These are phyloP conservation scores for Debaryomyces castellii DNA, from an alignment of 805 yeast species.

Conservation along the genomic window DNA sequence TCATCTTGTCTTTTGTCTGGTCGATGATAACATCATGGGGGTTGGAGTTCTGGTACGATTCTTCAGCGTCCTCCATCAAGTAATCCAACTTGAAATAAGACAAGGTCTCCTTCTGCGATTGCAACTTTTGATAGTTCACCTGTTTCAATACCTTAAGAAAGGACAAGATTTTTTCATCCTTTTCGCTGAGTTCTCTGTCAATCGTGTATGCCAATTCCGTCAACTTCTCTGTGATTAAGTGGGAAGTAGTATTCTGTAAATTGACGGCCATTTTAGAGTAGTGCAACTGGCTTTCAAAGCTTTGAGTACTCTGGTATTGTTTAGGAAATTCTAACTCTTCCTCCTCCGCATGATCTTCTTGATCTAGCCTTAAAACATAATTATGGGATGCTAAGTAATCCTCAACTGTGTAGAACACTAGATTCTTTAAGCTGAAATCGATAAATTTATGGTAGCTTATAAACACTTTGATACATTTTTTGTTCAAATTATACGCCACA, in stretches of 20 bases:
- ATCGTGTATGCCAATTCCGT: slow-evolving; percentile 37
- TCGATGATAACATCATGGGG: slow-evolving; percentile 17
- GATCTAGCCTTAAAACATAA: slow-evolving; percentile 24
- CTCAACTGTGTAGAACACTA: slow-evolving; percentile 44
- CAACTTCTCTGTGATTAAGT: slow-evolving; percentile 36
- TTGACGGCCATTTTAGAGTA: slow-evolving; percentile 34
- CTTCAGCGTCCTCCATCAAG: slow-evolving; percentile 25
- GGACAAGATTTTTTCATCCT: slow-evolving; percentile 31
- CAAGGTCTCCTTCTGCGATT: slow-evolving; percentile 27
- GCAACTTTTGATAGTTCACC: slow-evolving; percentile 23
- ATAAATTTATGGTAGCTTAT: slow-evolving; percentile 79
- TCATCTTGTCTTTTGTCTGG: slow-evolving; percentile 27
- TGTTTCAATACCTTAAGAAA: slow-evolving; percentile 24
- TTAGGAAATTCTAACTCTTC: slow-evolving; percentile 2
- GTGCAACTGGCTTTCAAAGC: slow-evolving; percentile 38
- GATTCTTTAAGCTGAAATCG: slow-evolving; percentile 44
- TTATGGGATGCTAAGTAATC: slow-evolving; percentile 39
- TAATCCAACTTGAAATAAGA: slow-evolving; percentile 32
- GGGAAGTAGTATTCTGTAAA: slow-evolving; percentile 31
- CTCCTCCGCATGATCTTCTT: slow-evolving; percentile 7
- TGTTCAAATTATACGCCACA: slow-evolving; percentile 74
- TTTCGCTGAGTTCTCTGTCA: slow-evolving; percentile 36
- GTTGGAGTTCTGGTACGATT: slow-evolving; percentile 4
- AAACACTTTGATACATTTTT: slow-evolving; percentile 75
- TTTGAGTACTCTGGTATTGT: slow-evolving; percentile 16